Evolutionary conservation across 352 stramenopile species (phyloP), one percentile per base, ranked within the genome.

Genomic region (Pythium myriotylum): DNA sequence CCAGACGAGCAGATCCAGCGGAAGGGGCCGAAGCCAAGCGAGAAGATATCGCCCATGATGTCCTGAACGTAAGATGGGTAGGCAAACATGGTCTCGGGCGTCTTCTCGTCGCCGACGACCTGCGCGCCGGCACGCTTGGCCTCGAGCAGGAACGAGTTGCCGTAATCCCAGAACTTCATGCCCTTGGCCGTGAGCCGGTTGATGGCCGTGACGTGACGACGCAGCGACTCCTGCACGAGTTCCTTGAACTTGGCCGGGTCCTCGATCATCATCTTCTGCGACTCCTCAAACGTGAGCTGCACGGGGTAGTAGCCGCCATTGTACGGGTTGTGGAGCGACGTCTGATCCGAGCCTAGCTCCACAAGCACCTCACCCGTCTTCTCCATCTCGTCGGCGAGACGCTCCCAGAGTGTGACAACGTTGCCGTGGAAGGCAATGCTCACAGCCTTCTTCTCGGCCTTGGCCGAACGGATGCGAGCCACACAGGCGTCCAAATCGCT

Each of bases 21-120:
- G 80, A 96, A 96, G 8, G 88, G 87, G 17, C 88, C 88, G 65
- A 96, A 96, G 23, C 88, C 88, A 16, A 96, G 83, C 40, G 83
- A 95, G 73, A 95, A 96, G 59, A 96, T 95, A 72, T 95, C 87
- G 41, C 88, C 88, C 87, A 96, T 95, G 55, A 96, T 96, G 65
- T 95, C 88, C 67, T 96, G 86, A 27, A 96, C 86, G 68, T 96
- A 96, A 26, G 79, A 92, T 27, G 85, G 84, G 73, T 96, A 96
- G 61, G 84, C 81, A 69, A 96, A 96, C 33, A 84, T 78, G 9
- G 75, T 83, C 26, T 83, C 74, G 19, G 74, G 71, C 23, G 84
- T 75, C 24, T 69, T 64, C 45, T 80, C 68, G 35, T 81, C 62
- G 10, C 84, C 73, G 40, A 89, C 58, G 27, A 96, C 81, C 16